These are phyloP conservation scores for Phyllosticta citribraziliensis DNA, from an alignment of 2,329 filamentous ascomycete genomes.

Conservation along the genomic window DNA sequence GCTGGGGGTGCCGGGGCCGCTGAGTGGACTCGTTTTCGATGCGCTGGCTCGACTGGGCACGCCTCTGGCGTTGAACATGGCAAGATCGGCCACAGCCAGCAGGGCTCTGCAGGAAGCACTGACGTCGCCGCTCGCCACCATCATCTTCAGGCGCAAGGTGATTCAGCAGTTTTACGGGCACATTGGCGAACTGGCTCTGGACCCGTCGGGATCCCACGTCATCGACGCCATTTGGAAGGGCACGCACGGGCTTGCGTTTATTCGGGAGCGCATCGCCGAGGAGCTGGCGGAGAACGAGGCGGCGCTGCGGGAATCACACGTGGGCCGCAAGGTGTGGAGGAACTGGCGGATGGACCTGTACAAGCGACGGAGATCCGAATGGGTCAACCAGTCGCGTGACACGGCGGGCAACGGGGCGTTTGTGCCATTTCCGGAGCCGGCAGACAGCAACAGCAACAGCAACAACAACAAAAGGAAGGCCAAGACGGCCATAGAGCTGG, in stretches of 20 bases:
- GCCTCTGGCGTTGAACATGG: slow-evolving; percentile 49
- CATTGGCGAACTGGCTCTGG: slow-evolving; percentile 50
- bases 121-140: slow-evolving; percentile 42
- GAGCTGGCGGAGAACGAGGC: slow-evolving; percentile 51
- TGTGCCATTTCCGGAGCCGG: slow-evolving; percentile 37
- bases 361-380: slow-evolving; percentile 52
- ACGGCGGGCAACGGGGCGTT: slow-evolving; percentile 42
- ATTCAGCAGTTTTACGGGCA: slow-evolving; percentile 53
- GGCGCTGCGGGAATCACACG: slow-evolving; percentile 52
- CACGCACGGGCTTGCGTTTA: slow-evolving; percentile 53
- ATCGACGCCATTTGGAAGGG: slow-evolving; percentile 58
- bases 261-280: slow-evolving; percentile 57
- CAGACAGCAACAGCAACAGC: slow-evolving; percentile 14
- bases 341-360: slow-evolving; percentile 69
- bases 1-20: slow-evolving; percentile 59
- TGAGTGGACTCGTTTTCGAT: slow-evolving; percentile 62
- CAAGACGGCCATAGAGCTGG: slow-evolving; percentile 40
- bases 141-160: slow-evolving; percentile 53
- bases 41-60: slow-evolving; percentile 39
- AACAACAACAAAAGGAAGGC: slow-evolving; percentile 11
- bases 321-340: slow-evolving; percentile 59
- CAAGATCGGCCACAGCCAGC: slow-evolving; percentile 49
- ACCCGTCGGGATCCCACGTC: slow-evolving; percentile 55
- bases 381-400: slow-evolving; percentile 51
- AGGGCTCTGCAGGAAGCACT: slow-evolving; percentile 57